These are phyloP conservation scores for Curvularia lunata DNA, from an alignment of 2,329 filamentous ascomycete species.

Conservation along the genomic window DNA sequence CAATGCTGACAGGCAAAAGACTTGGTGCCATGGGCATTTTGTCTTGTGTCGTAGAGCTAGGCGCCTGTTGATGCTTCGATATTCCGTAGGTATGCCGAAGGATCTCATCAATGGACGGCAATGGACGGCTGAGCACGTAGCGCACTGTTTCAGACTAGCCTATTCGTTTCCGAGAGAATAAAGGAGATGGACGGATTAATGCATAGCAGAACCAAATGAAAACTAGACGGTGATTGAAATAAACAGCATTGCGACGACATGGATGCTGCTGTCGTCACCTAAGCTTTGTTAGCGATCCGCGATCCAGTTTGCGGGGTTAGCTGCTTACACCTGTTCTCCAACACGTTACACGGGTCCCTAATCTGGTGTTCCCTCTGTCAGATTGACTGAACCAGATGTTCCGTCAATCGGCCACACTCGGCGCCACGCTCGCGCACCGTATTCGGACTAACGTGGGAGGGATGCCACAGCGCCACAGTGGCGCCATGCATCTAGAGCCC, in stretches of 20 bases:
- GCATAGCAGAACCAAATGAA: not conserved
- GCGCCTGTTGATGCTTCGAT: not conserved
- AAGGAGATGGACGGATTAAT: not conserved
- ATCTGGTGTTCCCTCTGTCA: conserved; percentile 3
- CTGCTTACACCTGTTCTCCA: not conserved
- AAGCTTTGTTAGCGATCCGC: not conserved
- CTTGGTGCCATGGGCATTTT: not conserved
- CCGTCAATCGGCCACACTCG: conserved; percentile 27
- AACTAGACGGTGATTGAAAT: not conserved
- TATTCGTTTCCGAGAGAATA: not conserved
- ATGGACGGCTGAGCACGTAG: not conserved
- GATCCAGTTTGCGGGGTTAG: not conserved
- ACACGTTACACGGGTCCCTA: not conserved
- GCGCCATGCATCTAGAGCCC: conserved; percentile 19
- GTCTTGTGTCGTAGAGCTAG: not conserved
- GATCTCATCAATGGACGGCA: not conserved
- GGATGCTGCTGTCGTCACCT: not conserved
- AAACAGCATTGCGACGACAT: not conserved
- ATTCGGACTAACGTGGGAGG: conserved; percentile 2
- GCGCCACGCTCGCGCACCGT: not conserved
- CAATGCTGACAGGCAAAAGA: not conserved
- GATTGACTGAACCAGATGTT: conserved; percentile 11
- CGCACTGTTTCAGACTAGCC: not conserved
- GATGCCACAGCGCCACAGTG: conserved; percentile 8
- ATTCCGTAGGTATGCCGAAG: not conserved